These are phyloP conservation scores for Nothophaeocryptopus gaeumannii DNA, from an alignment of 2,329 filamentous ascomycete genomes.

Conservation along the genomic window DNA sequence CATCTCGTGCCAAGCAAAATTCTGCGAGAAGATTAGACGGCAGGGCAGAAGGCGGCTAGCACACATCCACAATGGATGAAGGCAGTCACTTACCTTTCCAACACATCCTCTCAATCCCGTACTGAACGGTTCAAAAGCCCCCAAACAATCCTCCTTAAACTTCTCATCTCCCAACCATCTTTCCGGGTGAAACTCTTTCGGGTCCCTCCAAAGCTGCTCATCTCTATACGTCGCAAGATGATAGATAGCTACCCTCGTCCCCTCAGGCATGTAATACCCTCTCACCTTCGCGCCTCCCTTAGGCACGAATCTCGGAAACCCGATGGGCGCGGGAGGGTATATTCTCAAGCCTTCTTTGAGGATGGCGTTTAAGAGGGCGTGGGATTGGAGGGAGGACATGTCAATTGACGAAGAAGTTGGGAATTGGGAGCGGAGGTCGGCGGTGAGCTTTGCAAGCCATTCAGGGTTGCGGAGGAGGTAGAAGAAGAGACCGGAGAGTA, in stretches of 20 bases:
- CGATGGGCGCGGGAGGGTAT: constrained; percentile 35
- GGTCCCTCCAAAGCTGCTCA: constrained; percentile 16
- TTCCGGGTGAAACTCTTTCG: constrained; percentile 30
- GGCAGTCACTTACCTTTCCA: constrained; percentile 29
- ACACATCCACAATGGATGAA: constrained; percentile 17
- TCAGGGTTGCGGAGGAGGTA: constrained; percentile 31
- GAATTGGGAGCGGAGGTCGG: constrained; percentile 34
- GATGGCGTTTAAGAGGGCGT: constrained; percentile 39
- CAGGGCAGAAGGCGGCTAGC: not conserved
- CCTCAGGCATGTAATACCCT: constrained; percentile 19
- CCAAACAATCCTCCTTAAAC: constrained; percentile 24
- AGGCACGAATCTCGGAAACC: constrained; percentile 26
- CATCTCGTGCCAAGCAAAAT: constrained; percentile 41
- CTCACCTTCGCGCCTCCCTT: constrained; percentile 20
- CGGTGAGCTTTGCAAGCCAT: constrained; percentile 29
- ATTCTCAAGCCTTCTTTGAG: constrained; percentile 37
- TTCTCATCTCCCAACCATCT: constrained; percentile 30
- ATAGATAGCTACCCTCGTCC: constrained; percentile 14
- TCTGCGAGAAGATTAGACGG: not conserved
- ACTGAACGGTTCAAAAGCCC: constrained; percentile 28
- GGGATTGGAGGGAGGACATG: constrained; percentile 31
- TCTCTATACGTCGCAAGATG: constrained; percentile 20
- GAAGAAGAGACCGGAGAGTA: constrained; percentile 32
- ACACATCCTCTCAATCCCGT: constrained; percentile 25
- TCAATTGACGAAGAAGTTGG: constrained; percentile 32